Evolutionary conservation across 2,329 filamentous ascomycete genomes (phyloP).

Genomic region (Colletotrichum graminicola): DNA sequence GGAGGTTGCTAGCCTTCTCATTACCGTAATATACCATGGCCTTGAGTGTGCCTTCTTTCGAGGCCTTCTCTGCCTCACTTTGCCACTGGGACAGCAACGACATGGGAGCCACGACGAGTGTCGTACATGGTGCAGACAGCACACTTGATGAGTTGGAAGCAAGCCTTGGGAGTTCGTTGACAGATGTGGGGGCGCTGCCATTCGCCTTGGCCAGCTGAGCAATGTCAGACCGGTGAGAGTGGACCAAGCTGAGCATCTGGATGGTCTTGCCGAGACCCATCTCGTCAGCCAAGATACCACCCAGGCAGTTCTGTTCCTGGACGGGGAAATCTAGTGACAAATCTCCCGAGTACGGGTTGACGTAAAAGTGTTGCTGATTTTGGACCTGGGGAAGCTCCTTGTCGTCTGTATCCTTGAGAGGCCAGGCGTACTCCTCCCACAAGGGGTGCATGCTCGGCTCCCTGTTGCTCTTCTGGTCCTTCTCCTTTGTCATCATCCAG

Average conservation of each 20-base stretch:
- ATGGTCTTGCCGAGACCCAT: conserved; percentile 99
- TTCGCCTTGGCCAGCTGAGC: conserved; percentile 54
- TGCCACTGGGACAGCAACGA: conserved; percentile 97
- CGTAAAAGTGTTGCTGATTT: conserved; percentile 83
- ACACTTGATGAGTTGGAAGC: conserved; percentile 68
- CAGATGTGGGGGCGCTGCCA: conserved; percentile 52
- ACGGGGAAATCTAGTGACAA: conserved; percentile 90
- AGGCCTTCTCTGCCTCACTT: conserved; percentile 93
- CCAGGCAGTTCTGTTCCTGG: conserved; percentile 94
- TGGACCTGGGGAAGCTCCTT: conserved; percentile 75
- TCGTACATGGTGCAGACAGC: conserved; percentile 84
- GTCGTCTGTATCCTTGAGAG: conserved; percentile 87
- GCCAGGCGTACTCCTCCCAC: conserved; percentile 97
- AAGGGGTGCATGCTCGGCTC: conserved; percentile 93
- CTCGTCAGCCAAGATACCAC: conserved; percentile 93
- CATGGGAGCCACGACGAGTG: conserved; percentile 95
- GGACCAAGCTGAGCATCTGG: conserved; percentile 95
- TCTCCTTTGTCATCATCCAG: conserved; percentile 98
- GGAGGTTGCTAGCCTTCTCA: conserved; percentile 85
- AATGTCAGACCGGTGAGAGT: conserved; percentile 78
- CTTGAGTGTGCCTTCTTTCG: conserved; percentile 83
- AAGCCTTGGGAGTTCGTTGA: conserved; percentile 73
- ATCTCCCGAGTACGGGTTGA: conserved; percentile 97
- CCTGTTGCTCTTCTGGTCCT: conserved; percentile 76
- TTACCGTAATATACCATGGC: conserved; percentile 91